phyloP scores from a whole-genome alignment of 495 filamentous ascomycete species.

The Amorphotheca resinae region DNA sequence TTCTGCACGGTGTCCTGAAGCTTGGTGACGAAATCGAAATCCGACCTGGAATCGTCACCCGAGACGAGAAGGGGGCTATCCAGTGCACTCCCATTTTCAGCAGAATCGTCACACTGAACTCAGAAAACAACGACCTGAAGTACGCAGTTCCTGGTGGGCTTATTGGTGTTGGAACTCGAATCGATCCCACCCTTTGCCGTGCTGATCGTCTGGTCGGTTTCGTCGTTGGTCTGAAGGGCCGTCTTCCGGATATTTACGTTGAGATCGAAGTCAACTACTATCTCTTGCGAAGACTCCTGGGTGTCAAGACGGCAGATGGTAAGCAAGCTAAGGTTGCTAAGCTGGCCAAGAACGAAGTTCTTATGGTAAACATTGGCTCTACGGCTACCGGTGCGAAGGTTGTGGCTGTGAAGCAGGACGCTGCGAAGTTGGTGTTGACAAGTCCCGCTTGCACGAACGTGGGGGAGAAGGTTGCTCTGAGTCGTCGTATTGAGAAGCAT shows the following conservation, averaged over 20 bases:
- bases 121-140: slow-evolving; percentile 93
- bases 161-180: slow-evolving; percentile 92
- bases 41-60: slow-evolving; percentile 85
- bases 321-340: slow-evolving; percentile 99
- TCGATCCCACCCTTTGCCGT: slow-evolving; percentile 94
- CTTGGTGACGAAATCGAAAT: slow-evolving; percentile 97
- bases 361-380: slow-evolving; percentile 98
- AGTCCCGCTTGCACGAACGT: slow-evolving; percentile 86
- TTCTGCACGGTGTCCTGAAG: slow-evolving; percentile 90
- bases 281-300: slow-evolving; percentile 80
- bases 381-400: slow-evolving; percentile 95
- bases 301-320: slow-evolving; percentile 94
- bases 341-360: slow-evolving; percentile 91
- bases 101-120: slow-evolving; percentile 86
- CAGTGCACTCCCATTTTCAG: slow-evolving; percentile 96
- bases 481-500: slow-evolving; percentile 95
- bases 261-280: slow-evolving; percentile 99
- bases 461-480: slow-evolving; percentile 94
- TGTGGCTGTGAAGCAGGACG: slow-evolving; percentile 90
- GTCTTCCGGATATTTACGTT: slow-evolving; percentile 85
- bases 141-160: slow-evolving; percentile 95
- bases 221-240: slow-evolving; percentile 87
- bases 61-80: slow-evolving; percentile 85
- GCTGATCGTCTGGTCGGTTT: slow-evolving; percentile 97
- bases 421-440: slow-evolving; percentile 75